These are phyloP conservation scores for Diaporthe sp. DNA, from an alignment of 2,329 filamentous ascomycete genomes.

Conservation along the genomic window DNA sequence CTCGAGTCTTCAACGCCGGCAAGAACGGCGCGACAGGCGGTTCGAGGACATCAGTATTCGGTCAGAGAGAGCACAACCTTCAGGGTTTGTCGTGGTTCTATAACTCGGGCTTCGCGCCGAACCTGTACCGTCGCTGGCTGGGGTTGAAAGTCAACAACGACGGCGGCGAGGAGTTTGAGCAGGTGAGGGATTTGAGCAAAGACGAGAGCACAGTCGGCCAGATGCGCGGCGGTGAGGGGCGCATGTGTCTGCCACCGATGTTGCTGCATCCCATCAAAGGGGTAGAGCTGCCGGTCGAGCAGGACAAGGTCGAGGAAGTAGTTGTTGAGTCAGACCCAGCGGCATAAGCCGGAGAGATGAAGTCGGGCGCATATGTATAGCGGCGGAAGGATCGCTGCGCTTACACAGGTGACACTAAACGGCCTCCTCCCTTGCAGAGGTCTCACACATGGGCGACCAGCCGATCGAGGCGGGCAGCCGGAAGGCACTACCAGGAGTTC, in stretches of 20 bases:
- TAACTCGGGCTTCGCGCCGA: slow-evolving; percentile 84
- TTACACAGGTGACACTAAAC: slow-evolving; percentile 30
- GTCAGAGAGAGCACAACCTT: slow-evolving; percentile 91
- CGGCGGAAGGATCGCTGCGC: slow-evolving; percentile 36
- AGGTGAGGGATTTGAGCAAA: slow-evolving; percentile 66
- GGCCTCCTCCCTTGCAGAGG: slow-evolving; percentile 6
- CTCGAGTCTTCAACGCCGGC: slow-evolving; percentile 84
- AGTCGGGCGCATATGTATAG: slow-evolving; percentile 1
- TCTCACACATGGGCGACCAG: slow-evolving; percentile 9
- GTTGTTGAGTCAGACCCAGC: slow-evolving; percentile 66
- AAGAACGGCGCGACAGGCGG: slow-evolving; percentile 83
- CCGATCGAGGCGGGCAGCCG: slow-evolving; percentile 7
- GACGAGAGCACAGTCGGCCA: slow-evolving; percentile 61
- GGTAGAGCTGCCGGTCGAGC: slow-evolving; percentile 75
- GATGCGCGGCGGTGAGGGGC: slow-evolving; percentile 79
- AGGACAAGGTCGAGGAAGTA: slow-evolving; percentile 61
- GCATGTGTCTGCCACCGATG: slow-evolving; percentile 94
- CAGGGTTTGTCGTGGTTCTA: slow-evolving; percentile 93
- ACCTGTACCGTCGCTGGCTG: slow-evolving; percentile 88
- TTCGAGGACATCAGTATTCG: slow-evolving; percentile 79
- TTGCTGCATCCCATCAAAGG: slow-evolving; percentile 90
- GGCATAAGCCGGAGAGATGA: slow-evolving; percentile 48
- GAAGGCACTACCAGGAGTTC: slow-evolving; percentile 32
- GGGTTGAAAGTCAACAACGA: slow-evolving; percentile 85
- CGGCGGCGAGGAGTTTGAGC: slow-evolving; percentile 82